phyloP scores from a whole-genome alignment of 2,329 filamentous ascomycete species.

The Trichoderma asperellum region DNA sequence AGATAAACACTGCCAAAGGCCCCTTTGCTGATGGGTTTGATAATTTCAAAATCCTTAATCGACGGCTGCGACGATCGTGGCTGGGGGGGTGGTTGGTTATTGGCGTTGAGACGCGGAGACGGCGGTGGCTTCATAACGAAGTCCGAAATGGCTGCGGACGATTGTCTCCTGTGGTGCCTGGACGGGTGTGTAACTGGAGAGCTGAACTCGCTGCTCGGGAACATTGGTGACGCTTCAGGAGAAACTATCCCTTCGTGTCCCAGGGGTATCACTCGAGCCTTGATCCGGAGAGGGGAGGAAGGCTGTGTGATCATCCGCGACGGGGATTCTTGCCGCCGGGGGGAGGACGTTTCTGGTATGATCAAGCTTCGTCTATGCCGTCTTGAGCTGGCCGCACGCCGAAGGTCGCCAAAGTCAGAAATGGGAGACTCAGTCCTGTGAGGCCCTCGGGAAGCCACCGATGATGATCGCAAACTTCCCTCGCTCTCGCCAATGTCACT shows the following conservation, averaged over 20 bases:
- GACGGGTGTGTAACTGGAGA: slow-evolving; percentile 67
- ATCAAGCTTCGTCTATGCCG: slow-evolving; percentile 89
- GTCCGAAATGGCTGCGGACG: slow-evolving; percentile 82
- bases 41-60: slow-evolving; percentile 99
- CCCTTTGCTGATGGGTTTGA: slow-evolving; percentile 98
- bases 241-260: slow-evolving; percentile 72
- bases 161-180: slow-evolving; percentile 82
- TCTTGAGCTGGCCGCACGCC: slow-evolving; percentile 75
- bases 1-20: slow-evolving; percentile 98
- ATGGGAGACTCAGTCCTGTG: slow-evolving; percentile 85
- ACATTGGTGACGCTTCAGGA: slow-evolving; percentile 86
- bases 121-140: slow-evolving; percentile 69
- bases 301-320: slow-evolving; percentile 72
- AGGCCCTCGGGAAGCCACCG: slow-evolving; percentile 68
- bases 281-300: slow-evolving; percentile 86
- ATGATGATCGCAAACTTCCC: slow-evolving; percentile 81
- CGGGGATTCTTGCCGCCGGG: slow-evolving; percentile 85
- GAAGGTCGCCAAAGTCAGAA: slow-evolving; percentile 78
- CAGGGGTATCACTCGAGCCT: slow-evolving; percentile 68
- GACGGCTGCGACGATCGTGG: slow-evolving; percentile 89
- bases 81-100: slow-evolving; percentile 74
- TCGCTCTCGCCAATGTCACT: slow-evolving; percentile 87
- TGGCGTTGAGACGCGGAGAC: slow-evolving; percentile 77
- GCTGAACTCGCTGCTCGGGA: slow-evolving; percentile 79
- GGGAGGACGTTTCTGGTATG: slow-evolving; percentile 76